Evolutionary conservation across 1,284 basidiomycete genomes (phyloP), one percentile per base, ranked within the genome.

Genomic region (Cutaneotrichosporon sp.): DNA sequence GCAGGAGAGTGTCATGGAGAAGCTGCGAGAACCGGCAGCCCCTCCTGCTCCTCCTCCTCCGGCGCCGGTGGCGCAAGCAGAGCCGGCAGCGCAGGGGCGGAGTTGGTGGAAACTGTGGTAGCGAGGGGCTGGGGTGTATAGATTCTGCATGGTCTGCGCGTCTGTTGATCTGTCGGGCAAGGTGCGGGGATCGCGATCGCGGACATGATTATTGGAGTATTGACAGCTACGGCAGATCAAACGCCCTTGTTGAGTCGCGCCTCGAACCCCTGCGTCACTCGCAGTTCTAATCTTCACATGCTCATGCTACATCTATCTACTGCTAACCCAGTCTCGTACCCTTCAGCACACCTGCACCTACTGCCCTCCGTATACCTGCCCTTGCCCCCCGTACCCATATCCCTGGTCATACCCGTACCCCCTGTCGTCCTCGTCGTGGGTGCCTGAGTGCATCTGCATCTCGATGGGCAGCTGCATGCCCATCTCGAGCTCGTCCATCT

Each of bases 401-500:
- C 44, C 47, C 19, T 25, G 37, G 19, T 49, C 43, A 35, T 49
- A 46, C 11, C 34, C 47, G 49, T 52, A 50, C 35, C 51, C 27
- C 35, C 46, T 39, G 29, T 37, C 54, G 31, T 58, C 66, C 38
- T 62, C 64, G 39, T 66, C 66, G 51, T 66, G 61, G 27, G 55
- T 59, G 32, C 52, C 57, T 34, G 61, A 60, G 57, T 72, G 71
- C 68, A 70, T 70, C 50, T 71, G 69, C 71, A 73, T 73, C 52
- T 73, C 71, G 54, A 71, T 70, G 9, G 71, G 71, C 35, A 73
- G 50, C 50, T 71, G 65, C 39, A 73, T 70, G 22, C 71, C 71
- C 69, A 72, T 70, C 32, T 73, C 71, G 54, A 73, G 52, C 49
- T 73, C 71, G 57, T 73, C 71, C 61, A 73, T 73, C 54, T 70